Percentiles rank a stretch among this genome's conserved stretches.
These are phyloP conservation scores for Chrysoporthe austroafricana DNA, from an alignment of 2,329 filamentous ascomycete genomes.

Conservation along the genomic window DNA sequence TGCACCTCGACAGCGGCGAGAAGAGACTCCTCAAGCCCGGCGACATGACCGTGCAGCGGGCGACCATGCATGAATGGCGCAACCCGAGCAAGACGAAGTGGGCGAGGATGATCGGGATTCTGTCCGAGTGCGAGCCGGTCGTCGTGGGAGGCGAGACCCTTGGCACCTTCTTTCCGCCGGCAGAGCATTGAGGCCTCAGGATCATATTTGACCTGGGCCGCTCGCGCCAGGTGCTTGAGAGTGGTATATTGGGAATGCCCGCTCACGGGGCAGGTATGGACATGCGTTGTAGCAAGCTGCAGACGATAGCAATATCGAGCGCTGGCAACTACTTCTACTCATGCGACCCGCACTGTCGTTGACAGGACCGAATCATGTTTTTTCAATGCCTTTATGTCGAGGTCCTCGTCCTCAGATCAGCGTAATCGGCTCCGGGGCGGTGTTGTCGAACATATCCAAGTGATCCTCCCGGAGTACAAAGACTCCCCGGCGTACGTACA, in stretches of 20 bases:
- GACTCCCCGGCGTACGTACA: not conserved
- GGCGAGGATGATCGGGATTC: not conserved
- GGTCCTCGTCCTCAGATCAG: not conserved
- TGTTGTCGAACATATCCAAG: not conserved
- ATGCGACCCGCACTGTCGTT: no score
- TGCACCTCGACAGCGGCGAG: conserved; percentile 13
- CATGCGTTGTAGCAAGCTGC: no score
- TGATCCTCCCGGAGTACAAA: not conserved
- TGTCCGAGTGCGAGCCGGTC: not conserved
- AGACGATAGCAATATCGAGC: no score
- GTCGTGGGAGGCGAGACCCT: conserved; percentile 1
- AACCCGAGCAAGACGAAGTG: conserved; percentile 2
- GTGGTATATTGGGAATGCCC: no score
- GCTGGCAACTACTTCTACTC: no score
- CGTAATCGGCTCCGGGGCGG: not conserved
- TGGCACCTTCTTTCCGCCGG: not conserved
- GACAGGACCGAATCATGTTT: no score
- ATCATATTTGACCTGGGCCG: not conserved
- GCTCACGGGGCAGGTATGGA: no score
- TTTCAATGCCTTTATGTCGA: not conserved
- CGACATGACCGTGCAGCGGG: conserved; percentile 4
- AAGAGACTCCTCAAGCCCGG: conserved; percentile 1
- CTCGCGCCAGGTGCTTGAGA: no score
- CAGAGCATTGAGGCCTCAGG: not conserved
- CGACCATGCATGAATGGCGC: not conserved